Evolutionary conservation across 2,329 filamentous ascomycete species (phyloP).

Genomic region (Pestalotiopsis sp.): DNA sequence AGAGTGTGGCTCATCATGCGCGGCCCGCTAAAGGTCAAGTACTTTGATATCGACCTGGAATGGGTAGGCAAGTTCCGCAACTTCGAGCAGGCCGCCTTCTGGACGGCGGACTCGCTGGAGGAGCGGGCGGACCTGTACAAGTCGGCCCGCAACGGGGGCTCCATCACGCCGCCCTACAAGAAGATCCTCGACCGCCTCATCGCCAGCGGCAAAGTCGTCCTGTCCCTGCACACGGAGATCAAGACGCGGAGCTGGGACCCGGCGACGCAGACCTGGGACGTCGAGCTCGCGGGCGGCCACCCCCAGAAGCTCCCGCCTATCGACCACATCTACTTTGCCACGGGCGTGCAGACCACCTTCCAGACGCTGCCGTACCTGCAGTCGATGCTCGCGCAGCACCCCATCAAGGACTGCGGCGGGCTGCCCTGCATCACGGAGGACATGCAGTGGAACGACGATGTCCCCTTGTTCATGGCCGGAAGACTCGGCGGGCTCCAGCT

Average conservation of each 20-base stretch:
- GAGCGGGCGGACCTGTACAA: constrained; percentile 68
- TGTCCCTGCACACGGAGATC: constrained; percentile 62
- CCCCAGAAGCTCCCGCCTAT: constrained; percentile 56
- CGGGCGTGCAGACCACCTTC: constrained; percentile 69
- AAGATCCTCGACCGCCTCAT: constrained; percentile 67
- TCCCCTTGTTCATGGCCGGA: constrained; percentile 74
- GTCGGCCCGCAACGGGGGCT: constrained; percentile 72
- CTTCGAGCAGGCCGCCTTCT: constrained; percentile 74
- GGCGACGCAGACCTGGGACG: constrained; percentile 45
- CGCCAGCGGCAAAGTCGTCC: constrained; percentile 48
- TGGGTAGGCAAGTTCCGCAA: constrained; percentile 88
- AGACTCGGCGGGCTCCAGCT: constrained; percentile 67
- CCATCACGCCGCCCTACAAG: constrained; percentile 69
- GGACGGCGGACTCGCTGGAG: constrained; percentile 72
- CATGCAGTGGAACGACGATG: constrained; percentile 72
- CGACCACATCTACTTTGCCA: constrained; percentile 76
- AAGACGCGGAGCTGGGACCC: constrained; percentile 51
- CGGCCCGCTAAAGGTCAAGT: constrained; percentile 62
- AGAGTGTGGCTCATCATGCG: constrained; percentile 74
- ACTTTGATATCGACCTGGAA: constrained; percentile 74
- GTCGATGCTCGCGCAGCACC: constrained; percentile 59
- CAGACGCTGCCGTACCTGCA: constrained; percentile 61
- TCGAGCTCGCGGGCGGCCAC: constrained; percentile 25
- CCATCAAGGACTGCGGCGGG: constrained; percentile 64
- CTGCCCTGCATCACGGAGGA: constrained; percentile 76